phyloP scores from a whole-genome alignment of 371 early-diverging fungal genomes.

The Lichtheimia ornata region DNA sequence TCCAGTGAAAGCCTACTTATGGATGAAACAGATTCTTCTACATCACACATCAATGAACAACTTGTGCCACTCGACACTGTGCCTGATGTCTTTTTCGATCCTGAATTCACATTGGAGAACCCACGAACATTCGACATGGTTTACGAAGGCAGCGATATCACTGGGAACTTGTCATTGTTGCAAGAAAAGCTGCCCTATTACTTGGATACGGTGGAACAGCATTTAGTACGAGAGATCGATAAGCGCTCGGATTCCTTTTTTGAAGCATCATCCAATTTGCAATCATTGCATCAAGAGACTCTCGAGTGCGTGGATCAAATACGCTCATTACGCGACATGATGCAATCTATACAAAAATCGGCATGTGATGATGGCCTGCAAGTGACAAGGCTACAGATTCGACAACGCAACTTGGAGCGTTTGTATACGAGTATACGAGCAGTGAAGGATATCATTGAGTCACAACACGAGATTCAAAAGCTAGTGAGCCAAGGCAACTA shows the following conservation, averaged over 20 bases:
- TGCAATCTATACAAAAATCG: slow-evolving; percentile 65
- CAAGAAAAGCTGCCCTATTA: slow-evolving; percentile 89
- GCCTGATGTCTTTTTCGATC: slow-evolving; percentile 84
- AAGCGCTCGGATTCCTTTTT: slow-evolving; percentile 90
- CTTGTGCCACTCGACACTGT: slow-evolving; percentile 78
- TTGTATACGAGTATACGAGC: slow-evolving; percentile 67
- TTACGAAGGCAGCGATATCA: slow-evolving; percentile 62
- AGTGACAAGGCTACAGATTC: slow-evolving; percentile 77
- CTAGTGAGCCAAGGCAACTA: slow-evolving; percentile 79
- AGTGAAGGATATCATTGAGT: slow-evolving; percentile 70
- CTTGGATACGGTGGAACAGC: slow-evolving; percentile 90
- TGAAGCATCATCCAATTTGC: slow-evolving; percentile 87
- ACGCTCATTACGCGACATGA: slow-evolving; percentile 65
- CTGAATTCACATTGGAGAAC: slow-evolving; percentile 81
- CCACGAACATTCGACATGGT: slow-evolving; percentile 88
- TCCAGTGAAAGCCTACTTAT: slow-evolving; percentile 50
- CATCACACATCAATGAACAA: slow-evolving; percentile 31
- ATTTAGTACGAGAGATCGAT: slow-evolving; percentile 89
- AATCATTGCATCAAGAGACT: slow-evolving; percentile 88
- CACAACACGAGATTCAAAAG: slow-evolving; percentile 80
- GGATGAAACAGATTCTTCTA: slow-evolving; percentile 25
- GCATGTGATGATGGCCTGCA: slow-evolving; percentile 79
- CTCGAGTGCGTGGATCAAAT: slow-evolving; percentile 84
- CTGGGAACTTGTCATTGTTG: slow-evolving; percentile 53
- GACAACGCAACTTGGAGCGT: slow-evolving; percentile 69